phyloP scores from a whole-genome alignment of 2,329 filamentous ascomycete species.

The Xylariaceae sp. region DNA sequence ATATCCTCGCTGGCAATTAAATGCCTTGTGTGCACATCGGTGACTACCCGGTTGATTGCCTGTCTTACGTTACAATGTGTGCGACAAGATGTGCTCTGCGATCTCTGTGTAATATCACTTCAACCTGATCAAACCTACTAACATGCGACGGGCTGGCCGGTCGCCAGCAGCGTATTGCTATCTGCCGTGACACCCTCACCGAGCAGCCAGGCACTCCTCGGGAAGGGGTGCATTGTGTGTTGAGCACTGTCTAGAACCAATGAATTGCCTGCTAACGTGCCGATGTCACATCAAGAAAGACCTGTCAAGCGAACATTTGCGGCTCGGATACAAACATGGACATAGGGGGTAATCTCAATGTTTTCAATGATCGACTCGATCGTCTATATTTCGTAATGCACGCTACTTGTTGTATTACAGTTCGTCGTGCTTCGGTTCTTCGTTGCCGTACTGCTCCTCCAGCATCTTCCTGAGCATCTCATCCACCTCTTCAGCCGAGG shows the following conservation, averaged over 20 bases:
- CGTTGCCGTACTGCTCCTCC: constrained; percentile 30
- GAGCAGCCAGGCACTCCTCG: not conserved
- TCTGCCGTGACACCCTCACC: constrained; percentile 1
- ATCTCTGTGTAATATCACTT: constrained; percentile 3
- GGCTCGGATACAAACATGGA: not conserved
- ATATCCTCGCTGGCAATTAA: not conserved
- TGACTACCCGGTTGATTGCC: constrained; percentile 10
- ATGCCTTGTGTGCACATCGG: not conserved
- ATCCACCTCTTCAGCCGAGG: constrained; percentile 45
- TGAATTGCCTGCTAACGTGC: not conserved
- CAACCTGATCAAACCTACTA: not conserved
- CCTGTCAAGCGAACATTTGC: not conserved
- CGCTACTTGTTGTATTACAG: constrained; percentile 24
- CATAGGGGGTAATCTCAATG: constrained; percentile 12
- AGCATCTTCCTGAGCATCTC: constrained; percentile 47
- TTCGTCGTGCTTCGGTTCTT: constrained; percentile 29
- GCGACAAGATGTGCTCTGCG: constrained; percentile 2
- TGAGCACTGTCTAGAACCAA: not conserved
- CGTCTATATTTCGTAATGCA: constrained; percentile 16
- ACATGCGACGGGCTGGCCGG: constrained; percentile 3
- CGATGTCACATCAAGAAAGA: not conserved
- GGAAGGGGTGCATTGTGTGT: not conserved
- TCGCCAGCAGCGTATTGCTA: not conserved
- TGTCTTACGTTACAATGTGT: constrained; percentile 5
- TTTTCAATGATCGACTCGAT: constrained; percentile 24